phyloP scores from a whole-genome alignment of 2,329 filamentous ascomycete genomes.

The Stenocarpella maydis region DNA sequence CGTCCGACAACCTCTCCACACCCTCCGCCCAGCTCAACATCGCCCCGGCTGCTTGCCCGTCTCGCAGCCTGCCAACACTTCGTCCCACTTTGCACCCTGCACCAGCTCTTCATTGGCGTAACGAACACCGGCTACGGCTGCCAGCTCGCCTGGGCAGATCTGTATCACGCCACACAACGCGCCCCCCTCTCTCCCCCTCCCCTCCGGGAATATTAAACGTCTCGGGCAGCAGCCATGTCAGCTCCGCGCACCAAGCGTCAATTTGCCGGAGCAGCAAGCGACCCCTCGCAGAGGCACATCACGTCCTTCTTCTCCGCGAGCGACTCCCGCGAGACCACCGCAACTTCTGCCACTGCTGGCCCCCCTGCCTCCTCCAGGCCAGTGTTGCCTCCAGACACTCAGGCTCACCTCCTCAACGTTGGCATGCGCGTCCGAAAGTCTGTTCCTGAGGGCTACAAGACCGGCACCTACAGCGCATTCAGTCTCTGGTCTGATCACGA shows the following conservation, averaged over 20 bases:
- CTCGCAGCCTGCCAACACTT: conserved; percentile 14
- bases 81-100: conserved; percentile 19
- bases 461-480: conserved; percentile 62
- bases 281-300: conserved; percentile 68
- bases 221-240: conserved; percentile 53
- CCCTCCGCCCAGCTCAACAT: background rate
- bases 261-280: conserved; percentile 66
- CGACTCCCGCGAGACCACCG: conserved; percentile 34
- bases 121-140: conserved; percentile 27
- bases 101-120: conserved; percentile 13
- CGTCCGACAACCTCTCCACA: conserved; percentile 35
- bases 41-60: conserved; percentile 9
- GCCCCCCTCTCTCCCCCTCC: background rate
- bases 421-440: conserved; percentile 96
- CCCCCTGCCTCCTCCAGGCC: conserved; percentile 43
- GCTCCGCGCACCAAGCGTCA: conserved; percentile 66
- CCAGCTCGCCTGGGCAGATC: conserved; percentile 17
- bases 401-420: conserved; percentile 86
- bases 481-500: conserved; percentile 57
- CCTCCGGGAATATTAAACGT: conserved; percentile 14
- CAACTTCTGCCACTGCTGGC: conserved; percentile 42
- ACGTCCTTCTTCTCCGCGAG: conserved; percentile 65
- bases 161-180: conserved; percentile 24
- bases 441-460: conserved; percentile 94
- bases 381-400: conserved; percentile 69